Evolutionary conservation across 306 rosid genomes (phyloP).

Genomic region (Clitoria ternatea): DNA sequence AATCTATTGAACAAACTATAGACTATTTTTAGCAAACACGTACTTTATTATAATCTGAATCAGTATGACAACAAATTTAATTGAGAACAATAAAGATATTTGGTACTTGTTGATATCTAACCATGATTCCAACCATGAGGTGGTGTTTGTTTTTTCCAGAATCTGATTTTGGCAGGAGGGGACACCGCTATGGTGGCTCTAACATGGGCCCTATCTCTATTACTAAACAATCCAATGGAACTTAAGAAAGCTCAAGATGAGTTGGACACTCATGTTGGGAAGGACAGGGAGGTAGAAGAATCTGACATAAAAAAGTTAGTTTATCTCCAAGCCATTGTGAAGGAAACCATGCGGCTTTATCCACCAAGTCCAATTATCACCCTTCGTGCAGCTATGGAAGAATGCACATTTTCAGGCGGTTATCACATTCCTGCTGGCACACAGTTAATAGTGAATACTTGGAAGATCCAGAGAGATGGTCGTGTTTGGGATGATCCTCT

Average conservation of each 20-base stretch:
- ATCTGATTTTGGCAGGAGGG: conserved; percentile 42
- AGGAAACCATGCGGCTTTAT: conserved; percentile 43
- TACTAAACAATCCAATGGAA: conserved; percentile 29
- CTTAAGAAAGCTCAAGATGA: conserved; percentile 35
- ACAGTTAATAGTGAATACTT: conserved; percentile 34
- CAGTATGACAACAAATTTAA: not conserved
- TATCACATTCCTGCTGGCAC: conserved; percentile 34
- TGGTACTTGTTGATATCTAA: not conserved
- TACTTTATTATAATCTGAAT: too few relatives aligned
- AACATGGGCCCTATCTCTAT: conserved; percentile 34
- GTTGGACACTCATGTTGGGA: conserved; percentile 28
- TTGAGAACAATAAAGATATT: not conserved
- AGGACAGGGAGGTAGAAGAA: conserved; percentile 29
- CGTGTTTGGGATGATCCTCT: conserved; percentile 28
- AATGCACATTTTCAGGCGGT: conserved; percentile 38
- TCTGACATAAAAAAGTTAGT: conserved; percentile 28
- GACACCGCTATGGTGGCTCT: conserved; percentile 32
- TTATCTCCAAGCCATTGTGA: conserved; percentile 38
- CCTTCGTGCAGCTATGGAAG: conserved; percentile 17
- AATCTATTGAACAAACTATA: too few relatives aligned
- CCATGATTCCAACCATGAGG: not conserved
- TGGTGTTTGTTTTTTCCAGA: conserved; percentile 29
- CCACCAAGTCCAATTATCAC: conserved; percentile 34
- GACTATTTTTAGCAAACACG: too few relatives aligned
- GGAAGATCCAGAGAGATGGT: conserved; percentile 38